A percentile compares a stretch with the other conserved stretches of the same genome.
Conservation (phyloP, 345 rosid species). For the Microcos paniculata region DNA sequence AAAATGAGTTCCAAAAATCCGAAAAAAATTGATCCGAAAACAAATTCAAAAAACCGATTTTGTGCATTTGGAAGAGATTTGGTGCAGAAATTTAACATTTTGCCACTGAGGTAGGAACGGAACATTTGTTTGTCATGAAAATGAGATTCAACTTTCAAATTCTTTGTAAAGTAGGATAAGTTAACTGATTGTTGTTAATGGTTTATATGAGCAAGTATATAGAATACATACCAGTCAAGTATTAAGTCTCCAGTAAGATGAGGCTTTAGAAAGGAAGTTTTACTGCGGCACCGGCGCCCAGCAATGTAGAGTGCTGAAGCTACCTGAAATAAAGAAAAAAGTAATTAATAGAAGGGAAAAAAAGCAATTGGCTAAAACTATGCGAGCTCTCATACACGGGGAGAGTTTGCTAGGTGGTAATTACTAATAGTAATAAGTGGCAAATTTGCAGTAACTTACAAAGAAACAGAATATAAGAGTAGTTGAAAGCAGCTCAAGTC, state of each 20-base stretch:
- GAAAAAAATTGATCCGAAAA: no score
- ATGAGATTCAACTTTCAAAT: neutral
- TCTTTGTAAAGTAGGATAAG: no score
- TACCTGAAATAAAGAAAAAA: slow-evolving; percentile 38
- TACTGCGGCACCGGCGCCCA: slow-evolving; percentile 52
- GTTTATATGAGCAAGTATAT: neutral
- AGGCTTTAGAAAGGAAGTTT: slow-evolving; percentile 72
- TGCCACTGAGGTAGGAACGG: no score
- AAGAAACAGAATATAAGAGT: slow-evolving; percentile 60
- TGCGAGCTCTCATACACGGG: neutral
- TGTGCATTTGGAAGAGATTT: no score
- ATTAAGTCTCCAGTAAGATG: slow-evolving; percentile 62
- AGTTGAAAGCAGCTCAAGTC: slow-evolving; percentile 75
- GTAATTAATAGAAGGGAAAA: neutral
- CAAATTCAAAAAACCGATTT: no score
- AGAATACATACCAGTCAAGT: slow-evolving; percentile 60
- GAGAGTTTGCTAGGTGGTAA: no score
- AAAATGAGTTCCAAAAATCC: no score
- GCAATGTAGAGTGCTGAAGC: slow-evolving; percentile 47
- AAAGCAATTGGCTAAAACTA: neutral
- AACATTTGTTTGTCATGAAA: neutral
- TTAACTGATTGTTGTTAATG: no score
- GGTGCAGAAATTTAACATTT: no score
- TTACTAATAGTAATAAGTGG: no score
- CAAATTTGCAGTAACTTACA: slow-evolving; percentile 41